Conservation (phyloP, 2,329 filamentous ascomycete species). For the Dendrostoma leiphaemia region DNA sequence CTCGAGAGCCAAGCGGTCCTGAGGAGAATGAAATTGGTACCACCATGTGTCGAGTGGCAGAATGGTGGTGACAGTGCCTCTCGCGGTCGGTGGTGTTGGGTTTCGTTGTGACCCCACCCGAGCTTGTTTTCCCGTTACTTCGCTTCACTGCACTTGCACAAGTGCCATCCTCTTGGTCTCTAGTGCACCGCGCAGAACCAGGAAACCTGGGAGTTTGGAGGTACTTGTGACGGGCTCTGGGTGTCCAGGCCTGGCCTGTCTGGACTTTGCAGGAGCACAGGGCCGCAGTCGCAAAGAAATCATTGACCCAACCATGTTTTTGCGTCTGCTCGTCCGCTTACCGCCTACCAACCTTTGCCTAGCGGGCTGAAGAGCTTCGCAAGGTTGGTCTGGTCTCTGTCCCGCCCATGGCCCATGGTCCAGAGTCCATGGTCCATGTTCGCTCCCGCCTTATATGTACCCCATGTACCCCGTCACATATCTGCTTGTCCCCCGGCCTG, state of each 20-base stretch:
- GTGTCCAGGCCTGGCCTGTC: neutral
- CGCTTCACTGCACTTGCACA: neutral
- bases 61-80: no score
- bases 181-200: neutral
- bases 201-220: neutral
- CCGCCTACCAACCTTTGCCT: conserved; percentile 17
- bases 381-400: conserved; percentile 3
- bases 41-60: no score
- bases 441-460: conserved; percentile 21
- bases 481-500: conserved; percentile 14
- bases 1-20: no score
- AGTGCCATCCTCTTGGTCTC: neutral
- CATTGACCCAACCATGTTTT: no score
- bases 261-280: no score
- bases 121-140: neutral
- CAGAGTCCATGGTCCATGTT: neutral
- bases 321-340: conserved; percentile 6
- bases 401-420: conserved; percentile 4
- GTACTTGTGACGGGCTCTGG: neutral
- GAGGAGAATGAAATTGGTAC: no score
- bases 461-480: conserved; percentile 21
- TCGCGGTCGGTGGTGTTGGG: no score
- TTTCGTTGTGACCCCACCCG: no score
- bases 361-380: conserved; percentile 6
- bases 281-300: no score